Conservation (phyloP, 1,139 yeast species). For the Pichia sp. region DNA sequence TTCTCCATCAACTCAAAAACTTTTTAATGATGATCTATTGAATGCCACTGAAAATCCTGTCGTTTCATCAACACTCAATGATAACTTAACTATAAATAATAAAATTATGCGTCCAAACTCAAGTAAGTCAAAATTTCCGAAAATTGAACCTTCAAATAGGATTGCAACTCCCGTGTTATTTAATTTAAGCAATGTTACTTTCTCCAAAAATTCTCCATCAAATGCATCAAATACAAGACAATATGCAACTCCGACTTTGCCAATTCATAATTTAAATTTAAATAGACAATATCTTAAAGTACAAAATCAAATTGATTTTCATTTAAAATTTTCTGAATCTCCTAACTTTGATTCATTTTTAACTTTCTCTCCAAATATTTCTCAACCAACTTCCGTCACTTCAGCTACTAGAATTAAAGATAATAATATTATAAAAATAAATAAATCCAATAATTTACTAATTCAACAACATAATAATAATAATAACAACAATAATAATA, state of each 20-base stretch:
- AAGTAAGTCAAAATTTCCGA: too few relatives aligned
- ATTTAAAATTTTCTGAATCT: constrained; percentile 5
- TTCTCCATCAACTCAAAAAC: too few relatives aligned
- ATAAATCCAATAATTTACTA: not conserved
- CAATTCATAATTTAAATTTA: constrained; percentile 2
- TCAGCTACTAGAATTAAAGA: not conserved
- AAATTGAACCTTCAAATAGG: too few relatives aligned
- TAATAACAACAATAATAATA: not conserved
- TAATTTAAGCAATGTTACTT: not conserved
- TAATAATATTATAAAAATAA: constrained; percentile 5
- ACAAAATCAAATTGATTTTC: not conserved
- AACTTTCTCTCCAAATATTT: constrained; percentile 10
- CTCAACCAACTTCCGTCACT: constrained; percentile 1
- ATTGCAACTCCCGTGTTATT: not conserved
- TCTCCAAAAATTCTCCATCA: not conserved
- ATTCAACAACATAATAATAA: too few relatives aligned
- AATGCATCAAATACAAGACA: constrained; percentile 1
- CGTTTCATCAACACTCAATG: too few relatives aligned
- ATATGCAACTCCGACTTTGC: constrained; percentile 5
- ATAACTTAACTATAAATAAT: too few relatives aligned
- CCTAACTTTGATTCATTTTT: constrained; percentile 11
- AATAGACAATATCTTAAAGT: not conserved
- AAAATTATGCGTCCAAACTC: too few relatives aligned
- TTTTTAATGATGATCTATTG: too few relatives aligned
- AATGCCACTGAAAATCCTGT: too few relatives aligned